Conservation (phyloP, 768 basidiomycete species). For the Trametes gibbosa region DNA sequence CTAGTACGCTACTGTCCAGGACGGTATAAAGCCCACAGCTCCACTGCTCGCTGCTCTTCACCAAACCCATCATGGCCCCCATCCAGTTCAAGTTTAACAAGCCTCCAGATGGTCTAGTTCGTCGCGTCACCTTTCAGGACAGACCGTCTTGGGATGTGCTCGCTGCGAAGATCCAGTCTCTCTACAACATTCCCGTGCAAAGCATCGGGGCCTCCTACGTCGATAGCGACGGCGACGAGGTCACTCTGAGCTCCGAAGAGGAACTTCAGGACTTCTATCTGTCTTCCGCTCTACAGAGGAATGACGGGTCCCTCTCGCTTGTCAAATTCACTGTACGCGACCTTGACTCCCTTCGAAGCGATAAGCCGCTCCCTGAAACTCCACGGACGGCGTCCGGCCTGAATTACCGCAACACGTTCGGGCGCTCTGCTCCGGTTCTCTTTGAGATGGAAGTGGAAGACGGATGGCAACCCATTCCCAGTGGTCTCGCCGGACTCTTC, state of each 20-base stretch:
- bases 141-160: conserved; percentile 58
- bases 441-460: conserved; percentile 46
- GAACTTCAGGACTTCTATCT: conserved; percentile 75
- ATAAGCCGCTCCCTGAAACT: conserved; percentile 32
- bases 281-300: conserved; percentile 23
- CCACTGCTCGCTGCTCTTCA: conserved; percentile 11
- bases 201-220: conserved; percentile 68
- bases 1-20: background rate
- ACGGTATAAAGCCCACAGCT: conserved; percentile 8
- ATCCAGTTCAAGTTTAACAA: conserved; percentile 67
- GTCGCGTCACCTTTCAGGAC: conserved; percentile 52
- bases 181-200: conserved; percentile 56
- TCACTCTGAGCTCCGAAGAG: conserved; percentile 73
- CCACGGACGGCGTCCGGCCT: conserved; percentile 27
- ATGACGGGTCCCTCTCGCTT: conserved; percentile 24
- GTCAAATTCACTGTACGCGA: conserved; percentile 68
- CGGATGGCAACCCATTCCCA: conserved; percentile 62
- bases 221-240: conserved; percentile 70
- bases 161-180: conserved; percentile 50
- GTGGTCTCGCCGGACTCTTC: conserved; percentile 38
- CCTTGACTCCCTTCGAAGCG: conserved; percentile 38
- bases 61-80: conserved; percentile 39
- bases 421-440: conserved; percentile 44
- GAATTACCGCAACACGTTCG: conserved; percentile 58
- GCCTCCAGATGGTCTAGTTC: conserved; percentile 49